Evolutionary conservation across 139 green algal genomes (phyloP), one percentile per base, ranked within the genome.

Genomic region (Coelastrella sp.): DNA sequence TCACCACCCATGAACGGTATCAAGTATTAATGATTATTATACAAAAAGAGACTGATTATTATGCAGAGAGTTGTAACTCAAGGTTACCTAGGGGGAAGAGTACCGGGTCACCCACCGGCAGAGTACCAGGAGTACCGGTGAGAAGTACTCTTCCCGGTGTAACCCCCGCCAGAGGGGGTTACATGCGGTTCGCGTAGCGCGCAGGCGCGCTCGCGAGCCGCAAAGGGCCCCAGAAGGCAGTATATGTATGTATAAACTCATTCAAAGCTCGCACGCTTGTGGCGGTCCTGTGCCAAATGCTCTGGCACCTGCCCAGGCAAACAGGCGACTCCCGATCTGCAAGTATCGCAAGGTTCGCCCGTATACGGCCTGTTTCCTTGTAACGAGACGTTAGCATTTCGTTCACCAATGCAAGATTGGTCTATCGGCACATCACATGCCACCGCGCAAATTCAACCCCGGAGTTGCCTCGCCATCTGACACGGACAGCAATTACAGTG

Each of bases 81-180:
- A 47, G 32, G 32, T 47, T 47, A 47, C 32, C 32, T 47, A 22
- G 68, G 68, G 74, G 74, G 22, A 80, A 58, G 74, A 80, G 74
- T 80, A 80, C 74, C n/a, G 22, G 74, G 58, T n/a, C 32, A 13
- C 22, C 74, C 22, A 22, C n/a, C 1, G 74, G 6, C 8, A 16
- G 22, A 80, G 74, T 80, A 80, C 74, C 74, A 57, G 22, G 74
- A 80, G 74, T 59, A 80, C 22, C 32, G 22, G 32, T 16, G 22
- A 16, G 6, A 16, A 7, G 74, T 80, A 80, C 74, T 80, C 74
- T 58, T 59, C 23, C 74, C 74, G 74, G 58, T 80, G 74, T 80
- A 80, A 80, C 74, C 74, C 7, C 74, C 74, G 3, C n/a, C 6
- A 5, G 22, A 71, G 68, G n/a, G 22, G 74, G 74, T 80, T 80